Evolutionary conservation across 148 eudicot genomes (phyloP).

Genomic region (Spergularia bocconei): DNA sequence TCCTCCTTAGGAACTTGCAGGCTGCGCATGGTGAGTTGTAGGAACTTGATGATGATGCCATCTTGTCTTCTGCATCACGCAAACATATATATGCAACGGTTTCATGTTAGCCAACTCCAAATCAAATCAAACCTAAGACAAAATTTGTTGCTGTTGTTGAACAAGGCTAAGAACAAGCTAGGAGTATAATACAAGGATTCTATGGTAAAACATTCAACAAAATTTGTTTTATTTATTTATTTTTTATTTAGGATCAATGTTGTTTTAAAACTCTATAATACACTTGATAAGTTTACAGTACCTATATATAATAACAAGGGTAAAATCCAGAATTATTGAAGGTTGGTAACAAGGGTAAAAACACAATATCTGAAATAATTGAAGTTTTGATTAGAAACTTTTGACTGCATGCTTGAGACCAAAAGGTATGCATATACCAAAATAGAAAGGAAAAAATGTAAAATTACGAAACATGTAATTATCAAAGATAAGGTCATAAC

Average conservation of each 20-base stretch:
- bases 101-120: too few relatives aligned
- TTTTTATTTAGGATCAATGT: background rate
- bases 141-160: too few relatives aligned
- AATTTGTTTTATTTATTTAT: too few relatives aligned
- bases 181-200: too few relatives aligned
- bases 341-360: background rate
- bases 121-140: too few relatives aligned
- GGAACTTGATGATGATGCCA: slow-evolving; percentile 68
- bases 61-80: slow-evolving; percentile 12
- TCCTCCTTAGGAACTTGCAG: slow-evolving; percentile 82
- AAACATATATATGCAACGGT: background rate
- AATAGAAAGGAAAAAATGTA: too few relatives aligned
- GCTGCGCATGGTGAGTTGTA: slow-evolving; percentile 89
- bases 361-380: background rate
- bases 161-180: too few relatives aligned
- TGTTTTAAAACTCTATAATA: background rate
- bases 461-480: too few relatives aligned
- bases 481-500: too few relatives aligned
- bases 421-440: too few relatives aligned
- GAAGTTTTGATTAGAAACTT: background rate
- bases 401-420: background rate
- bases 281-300: slow-evolving; percentile 6
- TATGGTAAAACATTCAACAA: background rate
- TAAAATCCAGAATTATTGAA: background rate
- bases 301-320: background rate